Evolutionary conservation across 2,329 filamentous ascomycete species (phyloP).

Genomic region (Cordyceps fumosorosea): DNA sequence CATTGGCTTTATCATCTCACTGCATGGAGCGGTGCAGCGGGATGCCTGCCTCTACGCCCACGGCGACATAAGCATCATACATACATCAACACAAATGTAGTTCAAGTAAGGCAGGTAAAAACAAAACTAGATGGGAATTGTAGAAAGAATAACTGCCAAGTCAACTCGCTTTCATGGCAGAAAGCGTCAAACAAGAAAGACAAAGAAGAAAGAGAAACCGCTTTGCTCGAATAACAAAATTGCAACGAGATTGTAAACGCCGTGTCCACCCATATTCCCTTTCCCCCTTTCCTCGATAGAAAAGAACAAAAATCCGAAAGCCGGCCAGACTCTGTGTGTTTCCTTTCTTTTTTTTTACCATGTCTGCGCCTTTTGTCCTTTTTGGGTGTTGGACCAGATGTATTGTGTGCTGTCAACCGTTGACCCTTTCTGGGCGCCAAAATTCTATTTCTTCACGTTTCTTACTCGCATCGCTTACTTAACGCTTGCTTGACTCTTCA

Average conservation of each 20-base stretch:
- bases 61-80: too few relatives aligned
- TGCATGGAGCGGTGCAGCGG: too few relatives aligned
- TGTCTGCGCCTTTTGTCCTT: neutral
- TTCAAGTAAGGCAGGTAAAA: too few relatives aligned
- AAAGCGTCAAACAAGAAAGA: neutral
- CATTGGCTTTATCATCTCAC: too few relatives aligned
- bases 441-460: neutral
- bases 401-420: slow-evolving; percentile 3
- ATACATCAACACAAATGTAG: too few relatives aligned
- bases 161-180: neutral
- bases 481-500: neutral
- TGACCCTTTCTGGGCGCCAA: neutral
- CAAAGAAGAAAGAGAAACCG: neutral
- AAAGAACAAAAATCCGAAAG: neutral
- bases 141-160: neutral
- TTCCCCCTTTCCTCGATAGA: neutral
- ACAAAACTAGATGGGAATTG: neutral
- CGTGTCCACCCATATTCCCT: slow-evolving; percentile 1
- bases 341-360: neutral
- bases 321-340: neutral
- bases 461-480: neutral
- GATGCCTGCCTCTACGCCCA: too few relatives aligned
- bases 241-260: slow-evolving; percentile 12
- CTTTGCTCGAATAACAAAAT: slow-evolving; percentile 7
- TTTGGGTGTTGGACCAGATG: slow-evolving; percentile 5